Percentiles rank a stretch among this genome's conserved stretches.
Evolutionary conservation across 2,329 filamentous ascomycete species (phyloP).

Genomic region (Cucurbitaria berberidis): DNA sequence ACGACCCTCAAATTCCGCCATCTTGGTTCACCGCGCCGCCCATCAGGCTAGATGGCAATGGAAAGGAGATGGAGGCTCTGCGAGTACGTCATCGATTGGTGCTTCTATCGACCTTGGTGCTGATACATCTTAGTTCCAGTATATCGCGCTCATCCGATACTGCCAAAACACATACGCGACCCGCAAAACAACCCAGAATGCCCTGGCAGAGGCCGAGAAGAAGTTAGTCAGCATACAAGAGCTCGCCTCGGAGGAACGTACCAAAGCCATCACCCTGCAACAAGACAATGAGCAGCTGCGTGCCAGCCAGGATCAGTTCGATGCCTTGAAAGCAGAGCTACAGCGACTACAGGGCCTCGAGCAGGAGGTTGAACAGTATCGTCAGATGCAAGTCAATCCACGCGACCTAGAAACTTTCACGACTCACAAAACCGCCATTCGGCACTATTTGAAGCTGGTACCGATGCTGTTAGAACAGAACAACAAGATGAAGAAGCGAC

Average conservation of each 20-base stretch:
- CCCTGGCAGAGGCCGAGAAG: slow-evolving; percentile 25
- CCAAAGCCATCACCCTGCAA: slow-evolving; percentile 34
- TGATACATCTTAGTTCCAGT: slow-evolving; percentile 54
- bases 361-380: slow-evolving; percentile 25
- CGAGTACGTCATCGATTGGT: slow-evolving; percentile 38
- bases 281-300: slow-evolving; percentile 27
- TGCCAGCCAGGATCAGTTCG: slow-evolving; percentile 11
- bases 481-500: slow-evolving; percentile 34
- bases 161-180: slow-evolving; percentile 29
- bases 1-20: slow-evolving; percentile 52
- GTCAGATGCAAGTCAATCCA: slow-evolving; percentile 20
- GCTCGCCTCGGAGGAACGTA: slow-evolving; percentile 45
- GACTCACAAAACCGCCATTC: slow-evolving; percentile 30
- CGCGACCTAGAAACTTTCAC: slow-evolving; percentile 29
- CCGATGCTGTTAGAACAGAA: slow-evolving; percentile 39
- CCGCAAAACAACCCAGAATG: slow-evolving; percentile 23
- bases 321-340: slow-evolving; percentile 19
- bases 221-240: slow-evolving; percentile 36
- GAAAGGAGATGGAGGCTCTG: slow-evolving; percentile 51
- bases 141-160: slow-evolving; percentile 41
- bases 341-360: slow-evolving; percentile 26
- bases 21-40: slow-evolving; percentile 55
- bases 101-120: not conserved
- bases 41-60: slow-evolving; percentile 45
- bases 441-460: slow-evolving; percentile 36